A percentile compares a stretch with the other conserved stretches of the same genome.
Evolutionary conservation across 805 yeast genomes (phyloP).

Genomic region (Candida hungchunana): DNA sequence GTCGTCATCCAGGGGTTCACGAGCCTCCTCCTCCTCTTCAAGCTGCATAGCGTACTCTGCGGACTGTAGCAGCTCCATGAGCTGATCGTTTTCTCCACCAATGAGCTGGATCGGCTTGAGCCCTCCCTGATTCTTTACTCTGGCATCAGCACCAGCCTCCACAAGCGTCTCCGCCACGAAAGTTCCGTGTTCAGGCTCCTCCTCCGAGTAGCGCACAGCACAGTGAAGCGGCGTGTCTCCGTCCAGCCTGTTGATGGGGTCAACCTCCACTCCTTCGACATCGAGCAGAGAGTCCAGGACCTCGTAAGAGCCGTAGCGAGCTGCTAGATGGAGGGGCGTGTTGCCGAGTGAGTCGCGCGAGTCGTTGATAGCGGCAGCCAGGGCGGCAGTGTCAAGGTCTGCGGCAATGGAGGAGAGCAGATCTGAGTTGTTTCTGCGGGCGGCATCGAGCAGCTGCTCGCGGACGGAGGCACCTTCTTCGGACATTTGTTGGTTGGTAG

Average conservation of each 20-base stretch:
- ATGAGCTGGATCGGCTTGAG: constrained; percentile 74
- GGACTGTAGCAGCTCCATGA: constrained; percentile 64
- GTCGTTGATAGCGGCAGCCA: constrained; percentile 55
- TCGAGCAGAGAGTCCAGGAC: constrained; percentile 78
- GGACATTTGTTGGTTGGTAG: constrained; percentile 6
- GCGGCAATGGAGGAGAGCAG: constrained; percentile 56
- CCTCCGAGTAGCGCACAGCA: constrained; percentile 69
- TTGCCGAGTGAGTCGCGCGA: constrained; percentile 76
- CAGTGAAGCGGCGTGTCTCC: constrained; percentile 89
- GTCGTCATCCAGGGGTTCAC: constrained; percentile 30
- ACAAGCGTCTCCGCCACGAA: constrained; percentile 75
- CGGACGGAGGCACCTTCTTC: constrained; percentile 68
- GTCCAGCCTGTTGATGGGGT: constrained; percentile 64
- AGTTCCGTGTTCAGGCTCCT: constrained; percentile 75
- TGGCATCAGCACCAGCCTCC: constrained; percentile 89
- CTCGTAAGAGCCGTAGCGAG: constrained; percentile 80
- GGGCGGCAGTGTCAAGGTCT: constrained; percentile 22
- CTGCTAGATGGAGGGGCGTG: constrained; percentile 77
- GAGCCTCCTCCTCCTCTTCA: constrained; percentile 31
- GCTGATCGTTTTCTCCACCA: constrained; percentile 46
- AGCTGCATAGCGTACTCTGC: constrained; percentile 71
- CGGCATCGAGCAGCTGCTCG: constrained; percentile 82
- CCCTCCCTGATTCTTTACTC: constrained; percentile 53
- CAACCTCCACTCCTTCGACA: constrained; percentile 86
- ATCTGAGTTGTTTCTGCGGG: constrained; percentile 84